Conservation (phyloP, 352 stramenopile species). For the Pythium phragmitis region DNA sequence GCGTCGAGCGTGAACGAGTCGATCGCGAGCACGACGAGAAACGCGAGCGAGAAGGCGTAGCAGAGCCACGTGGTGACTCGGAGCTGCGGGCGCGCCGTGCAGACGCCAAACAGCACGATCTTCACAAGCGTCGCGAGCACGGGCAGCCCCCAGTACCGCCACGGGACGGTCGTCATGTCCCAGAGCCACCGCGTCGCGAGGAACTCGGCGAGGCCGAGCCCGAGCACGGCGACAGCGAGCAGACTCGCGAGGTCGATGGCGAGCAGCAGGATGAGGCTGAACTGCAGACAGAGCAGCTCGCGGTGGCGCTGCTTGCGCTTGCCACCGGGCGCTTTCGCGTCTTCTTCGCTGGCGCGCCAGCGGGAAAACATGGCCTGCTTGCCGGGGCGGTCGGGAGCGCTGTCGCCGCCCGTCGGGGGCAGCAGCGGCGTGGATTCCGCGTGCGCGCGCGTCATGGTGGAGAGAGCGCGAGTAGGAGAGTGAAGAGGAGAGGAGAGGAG, state of each 20-base stretch:
- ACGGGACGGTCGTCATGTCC: slow-evolving; percentile 39
- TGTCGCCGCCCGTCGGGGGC: slow-evolving; percentile 15
- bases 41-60: slow-evolving; percentile 51
- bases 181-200: slow-evolving; percentile 45
- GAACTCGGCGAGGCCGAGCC: slow-evolving; percentile 44
- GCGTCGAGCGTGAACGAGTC: slow-evolving; percentile 75
- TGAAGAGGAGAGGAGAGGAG: not conserved
- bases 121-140: slow-evolving; percentile 65
- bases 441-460: slow-evolving; percentile 17
- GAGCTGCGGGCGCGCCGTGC: slow-evolving; percentile 44
- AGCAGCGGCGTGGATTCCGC: slow-evolving; percentile 45
- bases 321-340: slow-evolving; percentile 1
- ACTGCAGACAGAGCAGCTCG: slow-evolving; percentile 66
- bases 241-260: slow-evolving; percentile 51
- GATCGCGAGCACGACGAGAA: slow-evolving; percentile 61
- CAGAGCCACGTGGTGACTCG: slow-evolving; percentile 42
- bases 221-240: slow-evolving; percentile 49
- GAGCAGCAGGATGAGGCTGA: slow-evolving; percentile 62
- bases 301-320: slow-evolving; percentile 28
- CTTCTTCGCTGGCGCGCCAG: slow-evolving; percentile 46
- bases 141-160: slow-evolving; percentile 76
- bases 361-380: slow-evolving; percentile 49
- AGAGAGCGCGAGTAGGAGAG: not conserved
- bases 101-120: slow-evolving; percentile 55
- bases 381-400: slow-evolving; percentile 4